These are phyloP conservation scores for Lactarius trivialis DNA, from an alignment of 768 basidiomycete species.

Conservation along the genomic window DNA sequence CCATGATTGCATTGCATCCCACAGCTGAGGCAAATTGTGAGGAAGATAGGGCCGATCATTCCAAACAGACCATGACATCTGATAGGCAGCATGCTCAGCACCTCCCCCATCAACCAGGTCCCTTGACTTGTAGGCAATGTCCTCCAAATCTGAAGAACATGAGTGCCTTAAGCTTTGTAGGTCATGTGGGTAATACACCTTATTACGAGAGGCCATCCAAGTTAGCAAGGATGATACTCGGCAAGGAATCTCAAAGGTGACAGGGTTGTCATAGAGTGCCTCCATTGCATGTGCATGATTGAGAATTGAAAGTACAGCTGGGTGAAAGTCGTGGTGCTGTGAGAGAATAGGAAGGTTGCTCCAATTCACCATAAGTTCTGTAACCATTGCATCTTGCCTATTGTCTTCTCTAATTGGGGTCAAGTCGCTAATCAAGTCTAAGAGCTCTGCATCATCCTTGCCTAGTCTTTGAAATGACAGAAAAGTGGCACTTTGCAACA, in stretches of 20 bases:
- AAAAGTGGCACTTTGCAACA: constrained; percentile 34
- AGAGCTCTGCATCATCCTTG: not conserved
- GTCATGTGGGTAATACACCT: constrained; percentile 4
- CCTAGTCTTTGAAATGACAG: constrained; percentile 36
- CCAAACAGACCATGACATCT: constrained; percentile 4
- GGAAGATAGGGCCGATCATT: not conserved
- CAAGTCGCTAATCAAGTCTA: not conserved
- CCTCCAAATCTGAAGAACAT: constrained; percentile 27
- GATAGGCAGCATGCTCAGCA: not conserved
- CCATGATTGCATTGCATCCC: not conserved
- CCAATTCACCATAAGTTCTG: constrained; percentile 6
- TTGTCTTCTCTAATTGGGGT: constrained; percentile 1
- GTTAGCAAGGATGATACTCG: not conserved
- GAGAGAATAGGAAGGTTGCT: not conserved
- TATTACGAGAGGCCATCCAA: not conserved
- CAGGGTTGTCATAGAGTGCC: not conserved
- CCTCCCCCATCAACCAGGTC: not conserved
- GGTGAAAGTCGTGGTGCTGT: constrained; percentile 9
- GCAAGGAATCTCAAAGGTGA: not conserved
- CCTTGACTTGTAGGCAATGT: constrained; percentile 1
- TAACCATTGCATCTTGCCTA: not conserved
- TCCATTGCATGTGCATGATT: constrained; percentile 1
- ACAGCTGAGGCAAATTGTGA: not conserved
- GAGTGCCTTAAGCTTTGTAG: not conserved
- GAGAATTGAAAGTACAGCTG: not conserved